These are phyloP conservation scores for Anisodus acutangulus DNA, from an alignment of 257 asterid genomes.

Conservation along the genomic window DNA sequence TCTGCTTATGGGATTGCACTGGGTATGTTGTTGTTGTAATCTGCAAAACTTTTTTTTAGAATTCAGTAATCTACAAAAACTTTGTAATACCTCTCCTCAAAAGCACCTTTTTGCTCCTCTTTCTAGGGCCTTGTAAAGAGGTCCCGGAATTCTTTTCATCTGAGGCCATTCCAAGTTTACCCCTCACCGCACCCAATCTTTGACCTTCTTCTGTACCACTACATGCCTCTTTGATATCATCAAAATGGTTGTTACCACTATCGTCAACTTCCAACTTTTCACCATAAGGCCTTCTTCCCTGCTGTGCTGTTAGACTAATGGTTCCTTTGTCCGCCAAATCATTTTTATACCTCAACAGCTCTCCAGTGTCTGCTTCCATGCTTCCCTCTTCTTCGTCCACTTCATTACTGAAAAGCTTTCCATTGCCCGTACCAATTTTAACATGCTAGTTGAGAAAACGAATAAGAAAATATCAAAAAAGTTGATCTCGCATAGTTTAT, in stretches of 20 bases:
- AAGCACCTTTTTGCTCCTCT: constrained; percentile 72
- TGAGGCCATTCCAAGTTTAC: constrained; percentile 43
- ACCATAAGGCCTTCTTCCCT: constrained; percentile 45
- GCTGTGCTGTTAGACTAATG: constrained; percentile 41
- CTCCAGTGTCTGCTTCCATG: constrained; percentile 73
- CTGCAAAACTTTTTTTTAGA: neutral
- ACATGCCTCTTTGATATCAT: constrained; percentile 79
- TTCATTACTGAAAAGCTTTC: constrained; percentile 58
- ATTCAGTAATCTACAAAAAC: neutral
- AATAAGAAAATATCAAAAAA: neutral
- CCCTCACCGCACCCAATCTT: constrained; percentile 50
- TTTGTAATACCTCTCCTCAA: constrained; percentile 60
- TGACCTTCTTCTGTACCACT: constrained; percentile 79
- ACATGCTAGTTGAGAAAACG: constrained; percentile 36
- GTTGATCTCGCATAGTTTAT: constrained; percentile 17
- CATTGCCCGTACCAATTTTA: constrained; percentile 45
- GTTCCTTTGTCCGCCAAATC: constrained; percentile 44
- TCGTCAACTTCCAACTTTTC: constrained; percentile 55
- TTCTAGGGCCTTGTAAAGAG: constrained; percentile 56
- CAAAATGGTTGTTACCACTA: constrained; percentile 50
- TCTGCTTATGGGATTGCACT: neutral
- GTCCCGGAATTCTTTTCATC: constrained; percentile 47
- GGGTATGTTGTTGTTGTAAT: too few species aligned
- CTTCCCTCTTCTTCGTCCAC: constrained; percentile 82
- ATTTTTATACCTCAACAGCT: constrained; percentile 55